phyloP scores from a whole-genome alignment of 768 basidiomycete species.

The Agrocybe pediades region DNA sequence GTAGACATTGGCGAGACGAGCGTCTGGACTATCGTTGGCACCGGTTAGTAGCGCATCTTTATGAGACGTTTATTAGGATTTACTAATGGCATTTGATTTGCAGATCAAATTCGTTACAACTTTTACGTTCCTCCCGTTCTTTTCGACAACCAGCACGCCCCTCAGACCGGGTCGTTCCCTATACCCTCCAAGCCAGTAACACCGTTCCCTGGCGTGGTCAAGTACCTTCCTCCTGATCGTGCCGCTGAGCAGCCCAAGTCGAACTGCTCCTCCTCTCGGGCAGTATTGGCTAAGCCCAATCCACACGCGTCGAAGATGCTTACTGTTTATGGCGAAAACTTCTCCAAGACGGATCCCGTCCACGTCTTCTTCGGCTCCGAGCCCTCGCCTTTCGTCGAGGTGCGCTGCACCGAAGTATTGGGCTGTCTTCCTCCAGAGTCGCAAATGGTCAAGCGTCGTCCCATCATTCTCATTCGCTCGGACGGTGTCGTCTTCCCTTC shows the following conservation, averaged over 20 bases:
- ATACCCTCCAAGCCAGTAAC: slow-evolving; percentile 83
- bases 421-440: slow-evolving; percentile 80
- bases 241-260: slow-evolving; percentile 82
- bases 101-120: slow-evolving; percentile 91
- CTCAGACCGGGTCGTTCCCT: slow-evolving; percentile 72
- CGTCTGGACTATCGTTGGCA: slow-evolving; percentile 94
- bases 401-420: slow-evolving; percentile 84
- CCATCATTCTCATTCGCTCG: slow-evolving; percentile 78
- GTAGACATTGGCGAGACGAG: slow-evolving; percentile 93
- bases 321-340: slow-evolving; percentile 89
- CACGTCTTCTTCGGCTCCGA: slow-evolving; percentile 86
- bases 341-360: slow-evolving; percentile 79
- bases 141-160: slow-evolving; percentile 78
- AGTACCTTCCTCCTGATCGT: slow-evolving; percentile 89
- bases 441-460: slow-evolving; percentile 66
- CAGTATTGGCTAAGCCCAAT: slow-evolving; percentile 73
- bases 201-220: slow-evolving; percentile 84
- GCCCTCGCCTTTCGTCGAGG: slow-evolving; percentile 84
- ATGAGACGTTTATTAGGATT: slow-evolving; percentile 4
- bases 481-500: slow-evolving; percentile 92
- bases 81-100: slow-evolving; percentile 17
- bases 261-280: slow-evolving; percentile 65
- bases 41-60: slow-evolving; percentile 52
- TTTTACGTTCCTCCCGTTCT: slow-evolving; percentile 88
- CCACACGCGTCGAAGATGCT: slow-evolving; percentile 79